These are phyloP conservation scores for Aspergillus sclerotioniger DNA, from an alignment of 495 filamentous ascomycete species.

Conservation along the genomic window DNA sequence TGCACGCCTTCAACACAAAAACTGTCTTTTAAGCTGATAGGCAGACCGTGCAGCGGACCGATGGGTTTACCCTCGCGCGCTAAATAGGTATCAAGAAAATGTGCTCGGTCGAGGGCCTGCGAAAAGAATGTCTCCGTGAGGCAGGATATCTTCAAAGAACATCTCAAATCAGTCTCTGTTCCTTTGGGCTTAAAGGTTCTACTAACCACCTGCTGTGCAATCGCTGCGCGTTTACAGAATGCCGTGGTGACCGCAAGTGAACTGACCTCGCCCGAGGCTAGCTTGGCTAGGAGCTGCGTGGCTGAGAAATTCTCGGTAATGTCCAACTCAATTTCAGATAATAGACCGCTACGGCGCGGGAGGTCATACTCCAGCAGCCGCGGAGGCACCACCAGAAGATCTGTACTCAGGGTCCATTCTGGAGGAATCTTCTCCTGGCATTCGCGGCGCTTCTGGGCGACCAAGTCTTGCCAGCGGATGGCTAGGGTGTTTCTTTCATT, in stretches of 20 bases:
- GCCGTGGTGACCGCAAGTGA: neutral
- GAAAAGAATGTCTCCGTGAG: slow-evolving; percentile 45
- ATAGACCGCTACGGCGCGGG: slow-evolving; percentile 14
- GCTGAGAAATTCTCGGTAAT: neutral
- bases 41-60: slow-evolving; percentile 62
- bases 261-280: neutral
- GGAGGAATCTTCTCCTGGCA: too few species aligned
- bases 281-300: neutral
- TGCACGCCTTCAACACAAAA: slow-evolving; percentile 51
- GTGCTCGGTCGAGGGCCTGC: slow-evolving; percentile 34
- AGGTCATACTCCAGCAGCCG: too few species aligned
- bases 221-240: neutral
- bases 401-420: too few species aligned
- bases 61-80: slow-evolving; percentile 35
- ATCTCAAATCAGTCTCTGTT: slow-evolving; percentile 20
- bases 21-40: slow-evolving; percentile 63
- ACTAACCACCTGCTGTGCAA: slow-evolving; percentile 27
- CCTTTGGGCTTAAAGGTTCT: slow-evolving; percentile 41
- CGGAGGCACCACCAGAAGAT: too few species aligned
- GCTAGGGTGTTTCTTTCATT: too few species aligned
- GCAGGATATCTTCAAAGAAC: slow-evolving; percentile 31
- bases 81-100: slow-evolving; percentile 44
- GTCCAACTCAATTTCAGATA: slow-evolving; percentile 16
- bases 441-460: too few species aligned
- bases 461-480: too few species aligned